Percentiles rank a stretch among this genome's conserved stretches.
phyloP scores from a whole-genome alignment of 2,329 filamentous ascomycete species.

The Stachybotrys elegans region DNA sequence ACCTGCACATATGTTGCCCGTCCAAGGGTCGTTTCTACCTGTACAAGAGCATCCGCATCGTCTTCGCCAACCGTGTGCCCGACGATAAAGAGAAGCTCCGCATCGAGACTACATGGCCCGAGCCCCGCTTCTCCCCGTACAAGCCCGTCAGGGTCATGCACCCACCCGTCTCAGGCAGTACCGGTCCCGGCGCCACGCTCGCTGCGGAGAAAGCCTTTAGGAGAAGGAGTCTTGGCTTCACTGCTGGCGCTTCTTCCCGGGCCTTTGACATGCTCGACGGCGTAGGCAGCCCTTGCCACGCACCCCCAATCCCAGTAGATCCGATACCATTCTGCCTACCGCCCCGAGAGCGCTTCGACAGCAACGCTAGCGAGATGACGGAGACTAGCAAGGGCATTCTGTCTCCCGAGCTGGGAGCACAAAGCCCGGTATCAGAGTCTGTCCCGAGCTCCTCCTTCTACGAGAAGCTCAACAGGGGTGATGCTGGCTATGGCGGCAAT shows the following conservation, averaged over 20 bases:
- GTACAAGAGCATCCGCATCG: slow-evolving; percentile 87
- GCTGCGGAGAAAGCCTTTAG: slow-evolving; percentile 56
- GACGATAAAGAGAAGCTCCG: slow-evolving; percentile 90
- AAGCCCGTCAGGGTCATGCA: slow-evolving; percentile 59
- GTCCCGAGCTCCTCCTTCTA: slow-evolving; percentile 40
- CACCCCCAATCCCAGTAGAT: slow-evolving; percentile 35
- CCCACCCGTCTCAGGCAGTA: slow-evolving; percentile 28
- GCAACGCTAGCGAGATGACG: slow-evolving; percentile 23
- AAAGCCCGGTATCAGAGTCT: slow-evolving; percentile 24
- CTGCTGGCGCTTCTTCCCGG: slow-evolving; percentile 25
- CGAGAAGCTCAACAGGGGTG: slow-evolving; percentile 63
- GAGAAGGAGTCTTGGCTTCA: slow-evolving; percentile 51
- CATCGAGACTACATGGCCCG: slow-evolving; percentile 85
- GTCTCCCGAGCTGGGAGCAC: slow-evolving; percentile 18
- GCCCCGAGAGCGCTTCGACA: slow-evolving; percentile 23
- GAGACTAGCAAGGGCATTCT: slow-evolving; percentile 14
- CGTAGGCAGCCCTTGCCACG: slow-evolving; percentile 5
- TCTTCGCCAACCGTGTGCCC: slow-evolving; percentile 93
- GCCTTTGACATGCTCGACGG: slow-evolving; percentile 31
- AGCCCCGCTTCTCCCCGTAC: slow-evolving; percentile 81
- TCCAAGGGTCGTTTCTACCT: slow-evolving; percentile 80
- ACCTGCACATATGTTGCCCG: slow-evolving; percentile 88
- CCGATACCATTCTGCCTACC: slow-evolving; percentile 46
- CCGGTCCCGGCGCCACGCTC: slow-evolving; percentile 42
- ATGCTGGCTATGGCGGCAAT: slow-evolving; percentile 58